These are phyloP conservation scores for Botrytis elliptica DNA, from an alignment of 2,329 filamentous ascomycete genomes.

Conservation along the genomic window DNA sequence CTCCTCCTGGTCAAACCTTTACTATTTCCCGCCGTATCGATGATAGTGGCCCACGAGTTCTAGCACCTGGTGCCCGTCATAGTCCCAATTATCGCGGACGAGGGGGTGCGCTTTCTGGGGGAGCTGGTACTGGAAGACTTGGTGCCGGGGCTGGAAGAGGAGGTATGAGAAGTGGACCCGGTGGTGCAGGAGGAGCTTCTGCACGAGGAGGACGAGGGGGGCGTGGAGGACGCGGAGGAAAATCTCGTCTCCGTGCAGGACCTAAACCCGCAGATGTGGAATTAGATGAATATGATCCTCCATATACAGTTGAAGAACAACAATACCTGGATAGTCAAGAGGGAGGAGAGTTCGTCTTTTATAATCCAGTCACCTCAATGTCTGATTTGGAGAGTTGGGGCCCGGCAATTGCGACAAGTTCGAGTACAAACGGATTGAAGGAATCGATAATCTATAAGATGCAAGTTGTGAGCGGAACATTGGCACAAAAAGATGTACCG, in stretches of 20 bases:
- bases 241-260: background rate
- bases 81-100: conserved; percentile 16
- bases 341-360: conserved; percentile 32
- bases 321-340: conserved; percentile 30
- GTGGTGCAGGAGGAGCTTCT: conserved; percentile 9
- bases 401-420: conserved; percentile 30
- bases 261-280: conserved; percentile 7
- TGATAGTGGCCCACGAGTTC: background rate
- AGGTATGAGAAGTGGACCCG: conserved; percentile 29
- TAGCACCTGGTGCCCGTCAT: background rate
- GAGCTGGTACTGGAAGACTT: background rate
- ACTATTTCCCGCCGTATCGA: conserved; percentile 27
- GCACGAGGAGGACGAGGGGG: conserved; percentile 11
- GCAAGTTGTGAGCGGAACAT: conserved; percentile 32
- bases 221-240: conserved; percentile 17
- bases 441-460: conserved; percentile 35
- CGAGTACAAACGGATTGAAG: conserved; percentile 29
- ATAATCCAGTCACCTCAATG: conserved; percentile 32
- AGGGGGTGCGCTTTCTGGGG: conserved; percentile 6
- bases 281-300: conserved; percentile 23
- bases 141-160: conserved; percentile 28
- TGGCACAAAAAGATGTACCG: conserved; percentile 20
- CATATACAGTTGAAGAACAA: conserved; percentile 31
- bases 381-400: conserved; percentile 29
- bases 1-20: conserved; percentile 27